Conservation (phyloP, 306 rosid genomes). For the Nissolia schottii region DNA sequence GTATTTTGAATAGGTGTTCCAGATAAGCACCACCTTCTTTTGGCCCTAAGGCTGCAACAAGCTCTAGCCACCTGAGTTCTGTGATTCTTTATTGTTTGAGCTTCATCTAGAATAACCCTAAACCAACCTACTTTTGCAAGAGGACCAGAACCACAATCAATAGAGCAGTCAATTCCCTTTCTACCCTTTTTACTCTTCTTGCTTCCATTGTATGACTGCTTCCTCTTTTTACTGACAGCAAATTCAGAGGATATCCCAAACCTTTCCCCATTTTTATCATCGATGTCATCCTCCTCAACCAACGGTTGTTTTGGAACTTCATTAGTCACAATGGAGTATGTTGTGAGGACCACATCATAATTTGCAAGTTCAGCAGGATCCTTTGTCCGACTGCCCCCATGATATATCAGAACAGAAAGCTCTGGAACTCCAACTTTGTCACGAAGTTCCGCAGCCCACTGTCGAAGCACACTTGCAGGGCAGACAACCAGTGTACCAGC, state of each 20-base stretch:
- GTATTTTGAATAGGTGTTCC: conserved; percentile 97
- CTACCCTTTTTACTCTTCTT: conserved; percentile 78
- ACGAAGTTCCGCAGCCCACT: conserved; percentile 92
- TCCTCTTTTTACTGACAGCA: conserved; percentile 58
- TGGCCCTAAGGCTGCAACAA: conserved; percentile 93
- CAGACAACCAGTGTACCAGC: conserved; percentile 97
- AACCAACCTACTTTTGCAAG: conserved; percentile 94
- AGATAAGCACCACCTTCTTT: conserved; percentile 98
- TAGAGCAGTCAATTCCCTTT: conserved; percentile 51
- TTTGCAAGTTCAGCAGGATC: conserved; percentile 72
- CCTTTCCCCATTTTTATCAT: conserved; percentile 61
- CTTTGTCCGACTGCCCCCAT: conserved; percentile 89
- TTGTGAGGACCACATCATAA: conserved; percentile 92
- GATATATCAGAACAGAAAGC: conserved; percentile 72
- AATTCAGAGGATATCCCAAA: conserved; percentile 72
- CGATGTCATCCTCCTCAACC: conserved; percentile 78
- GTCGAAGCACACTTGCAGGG: conserved; percentile 95
- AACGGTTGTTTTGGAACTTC: conserved; percentile 92
- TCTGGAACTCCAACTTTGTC: conserved; percentile 78
- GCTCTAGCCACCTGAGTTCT: conserved; percentile 99
- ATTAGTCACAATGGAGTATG: conserved; percentile 82
- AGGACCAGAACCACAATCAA: conserved; percentile 63
- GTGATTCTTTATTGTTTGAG: conserved; percentile 97
- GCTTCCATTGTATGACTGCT: conserved; percentile 40
- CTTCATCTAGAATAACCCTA: conserved; percentile 96